A percentile compares a stretch with the other conserved stretches of the same genome.
Conservation (phyloP, 2,329 filamentous ascomycete species). For the Calonectria henricotiae region DNA sequence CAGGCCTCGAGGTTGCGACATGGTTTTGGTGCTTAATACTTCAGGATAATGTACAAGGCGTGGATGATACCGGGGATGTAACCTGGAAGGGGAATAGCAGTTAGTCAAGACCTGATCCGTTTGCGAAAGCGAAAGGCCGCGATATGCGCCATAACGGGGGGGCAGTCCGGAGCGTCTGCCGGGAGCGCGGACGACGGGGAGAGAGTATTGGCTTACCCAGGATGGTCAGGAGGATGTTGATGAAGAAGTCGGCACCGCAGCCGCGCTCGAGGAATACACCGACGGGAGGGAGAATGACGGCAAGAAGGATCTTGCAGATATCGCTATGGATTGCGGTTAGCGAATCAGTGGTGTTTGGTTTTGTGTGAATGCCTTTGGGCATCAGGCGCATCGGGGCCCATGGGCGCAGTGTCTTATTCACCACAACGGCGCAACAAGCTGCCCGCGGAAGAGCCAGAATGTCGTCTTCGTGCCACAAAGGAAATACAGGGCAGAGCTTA, state of each 20-base stretch:
- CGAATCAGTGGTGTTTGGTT: not conserved
- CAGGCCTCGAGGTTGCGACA: conserved; percentile 38
- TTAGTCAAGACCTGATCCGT: conserved; percentile 37
- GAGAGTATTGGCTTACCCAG: conserved; percentile 65
- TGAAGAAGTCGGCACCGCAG: conserved; percentile 88
- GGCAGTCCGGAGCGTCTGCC: conserved; percentile 44
- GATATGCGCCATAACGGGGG: not conserved
- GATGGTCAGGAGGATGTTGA: conserved; percentile 92
- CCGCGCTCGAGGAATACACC: conserved; percentile 96
- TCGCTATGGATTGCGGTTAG: conserved; percentile 59
- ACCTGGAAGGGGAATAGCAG: conserved; percentile 55
- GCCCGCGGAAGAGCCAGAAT: conserved; percentile 46
- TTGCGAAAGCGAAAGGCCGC: conserved; percentile 10
- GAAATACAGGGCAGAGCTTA: conserved; percentile 56
- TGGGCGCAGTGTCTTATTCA: conserved; percentile 5
- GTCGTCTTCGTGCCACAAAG: conserved; percentile 36
- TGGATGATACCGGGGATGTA: conserved; percentile 90
- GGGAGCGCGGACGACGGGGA: conserved; percentile 18
- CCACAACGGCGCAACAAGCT: conserved; percentile 27
- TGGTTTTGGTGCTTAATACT: conserved; percentile 74
- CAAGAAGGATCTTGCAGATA: conserved; percentile 83
- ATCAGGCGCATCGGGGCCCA: conserved; percentile 1
- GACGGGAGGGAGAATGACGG: conserved; percentile 89
- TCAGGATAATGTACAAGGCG: conserved; percentile 93
- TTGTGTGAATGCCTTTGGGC: conserved; percentile 2